phyloP scores from a whole-genome alignment of 1,139 yeast genomes.

The Pneumocystis canis region DNA sequence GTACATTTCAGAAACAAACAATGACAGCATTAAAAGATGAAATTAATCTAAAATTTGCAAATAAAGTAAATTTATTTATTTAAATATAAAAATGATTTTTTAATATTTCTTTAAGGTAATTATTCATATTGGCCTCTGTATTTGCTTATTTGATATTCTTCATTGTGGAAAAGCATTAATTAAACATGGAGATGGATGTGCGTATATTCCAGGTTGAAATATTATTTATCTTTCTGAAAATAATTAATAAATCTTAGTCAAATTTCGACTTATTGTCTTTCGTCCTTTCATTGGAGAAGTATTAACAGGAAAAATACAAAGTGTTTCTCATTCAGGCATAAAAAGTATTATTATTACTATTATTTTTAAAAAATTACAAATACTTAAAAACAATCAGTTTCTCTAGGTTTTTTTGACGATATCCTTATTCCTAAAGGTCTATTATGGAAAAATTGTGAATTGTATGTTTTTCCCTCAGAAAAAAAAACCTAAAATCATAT shows the following conservation, averaged over 20 bases:
- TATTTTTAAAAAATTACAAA: background rate
- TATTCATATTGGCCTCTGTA: conserved; percentile 67
- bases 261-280: conserved; percentile 65
- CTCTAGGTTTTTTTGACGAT: conserved; percentile 81
- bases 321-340: conserved; percentile 75
- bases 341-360: conserved; percentile 32
- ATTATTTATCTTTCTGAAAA: background rate
- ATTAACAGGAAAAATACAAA: conserved; percentile 84
- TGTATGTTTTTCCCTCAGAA: conserved; percentile 19
- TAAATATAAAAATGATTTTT: background rate
- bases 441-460: conserved; percentile 66
- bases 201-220: conserved; percentile 42
- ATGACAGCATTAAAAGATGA: conserved; percentile 63
- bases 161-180: conserved; percentile 74
- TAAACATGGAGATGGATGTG: conserved; percentile 92
- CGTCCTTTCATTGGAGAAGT: conserved; percentile 91
- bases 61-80: conserved; percentile 31
- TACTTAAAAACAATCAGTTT: conserved; percentile 24
- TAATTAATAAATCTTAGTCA: conserved; percentile 26
- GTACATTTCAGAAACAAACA: conserved; percentile 57
- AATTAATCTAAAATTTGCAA: conserved; percentile 69
- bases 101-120: conserved; percentile 31
- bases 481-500: background rate
- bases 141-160: conserved; percentile 70
- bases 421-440: conserved; percentile 71